phyloP scores from a whole-genome alignment of 345 rosid genomes.

The Physaria fendleri region DNA sequence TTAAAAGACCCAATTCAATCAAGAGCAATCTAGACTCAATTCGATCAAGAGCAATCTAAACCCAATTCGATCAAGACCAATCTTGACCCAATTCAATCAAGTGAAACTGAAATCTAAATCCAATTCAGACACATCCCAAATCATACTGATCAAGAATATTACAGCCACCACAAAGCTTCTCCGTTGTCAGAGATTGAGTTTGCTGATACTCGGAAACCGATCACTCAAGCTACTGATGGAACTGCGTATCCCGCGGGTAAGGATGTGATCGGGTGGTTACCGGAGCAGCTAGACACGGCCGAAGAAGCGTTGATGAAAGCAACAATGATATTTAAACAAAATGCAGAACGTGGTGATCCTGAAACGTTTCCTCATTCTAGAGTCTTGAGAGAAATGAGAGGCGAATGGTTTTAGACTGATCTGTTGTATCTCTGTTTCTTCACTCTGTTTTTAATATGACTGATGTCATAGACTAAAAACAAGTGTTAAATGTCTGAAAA shows the following conservation, averaged over 20 bases:
- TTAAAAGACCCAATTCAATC: not conserved
- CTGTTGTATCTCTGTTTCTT: too few relatives aligned
- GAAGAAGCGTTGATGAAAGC: slow-evolving; percentile 67
- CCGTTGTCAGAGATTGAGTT: slow-evolving; percentile 58
- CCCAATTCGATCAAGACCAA: not conserved
- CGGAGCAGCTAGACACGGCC: slow-evolving; percentile 79
- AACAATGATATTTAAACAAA: slow-evolving; percentile 44
- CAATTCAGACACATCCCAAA: too few relatives aligned
- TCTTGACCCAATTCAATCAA: not conserved
- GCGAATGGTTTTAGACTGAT: slow-evolving; percentile 47
- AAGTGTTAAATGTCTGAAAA: slow-evolving; percentile 8
- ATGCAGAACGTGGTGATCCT: slow-evolving; percentile 73
- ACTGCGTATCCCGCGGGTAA: slow-evolving; percentile 23
- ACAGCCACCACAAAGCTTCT: slow-evolving; percentile 55
- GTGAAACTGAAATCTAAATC: too few relatives aligned
- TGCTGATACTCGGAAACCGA: slow-evolving; percentile 72
- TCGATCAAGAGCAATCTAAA: not conserved
- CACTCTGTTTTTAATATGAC: too few relatives aligned
- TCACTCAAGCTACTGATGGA: slow-evolving; percentile 64
- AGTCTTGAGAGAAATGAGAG: slow-evolving; percentile 55
- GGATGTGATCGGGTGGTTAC: slow-evolving; percentile 50
- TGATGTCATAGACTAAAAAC: not conserved
- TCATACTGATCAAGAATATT: slow-evolving; percentile 46
- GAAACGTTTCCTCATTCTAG: slow-evolving; percentile 59
- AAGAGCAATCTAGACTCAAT: not conserved